phyloP scores from a whole-genome alignment of 106 monocot species.

The Dendrobium nobile region DNA sequence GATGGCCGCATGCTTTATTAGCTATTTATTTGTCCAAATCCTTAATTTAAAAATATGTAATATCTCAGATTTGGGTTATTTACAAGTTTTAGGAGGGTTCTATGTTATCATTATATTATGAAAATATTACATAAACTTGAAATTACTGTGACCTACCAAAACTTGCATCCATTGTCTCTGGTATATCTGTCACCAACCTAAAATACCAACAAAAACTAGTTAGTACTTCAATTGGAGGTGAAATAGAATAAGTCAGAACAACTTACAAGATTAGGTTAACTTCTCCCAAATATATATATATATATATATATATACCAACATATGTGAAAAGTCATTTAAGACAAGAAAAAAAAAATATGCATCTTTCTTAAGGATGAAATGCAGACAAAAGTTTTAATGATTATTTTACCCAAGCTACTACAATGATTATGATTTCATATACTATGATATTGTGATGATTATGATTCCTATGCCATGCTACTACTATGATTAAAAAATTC shows the following conservation, averaged over 20 bases:
- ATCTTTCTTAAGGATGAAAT: background rate
- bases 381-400: background rate
- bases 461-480: too few species aligned
- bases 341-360: background rate
- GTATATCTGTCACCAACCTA: constrained; percentile 9
- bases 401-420: background rate
- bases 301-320: background rate
- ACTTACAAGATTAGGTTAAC: background rate
- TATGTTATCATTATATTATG: background rate
- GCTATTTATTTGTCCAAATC: too few species aligned
- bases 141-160: background rate
- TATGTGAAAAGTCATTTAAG: background rate
- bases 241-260: background rate
- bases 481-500: too few species aligned
- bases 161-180: constrained; percentile 1
- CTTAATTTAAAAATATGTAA: too few species aligned
- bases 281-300: too few species aligned
- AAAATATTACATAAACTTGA: background rate
- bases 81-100: too few species aligned
- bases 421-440: too few species aligned
- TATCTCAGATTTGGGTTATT: too few species aligned
- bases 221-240: background rate
- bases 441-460: too few species aligned
- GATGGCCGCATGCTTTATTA: too few species aligned
- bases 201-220: background rate